A percentile compares a stretch with the other conserved stretches of the same genome.
phyloP scores from a whole-genome alignment of 768 basidiomycete species.

The Pulveroboletus ravenelii region DNA sequence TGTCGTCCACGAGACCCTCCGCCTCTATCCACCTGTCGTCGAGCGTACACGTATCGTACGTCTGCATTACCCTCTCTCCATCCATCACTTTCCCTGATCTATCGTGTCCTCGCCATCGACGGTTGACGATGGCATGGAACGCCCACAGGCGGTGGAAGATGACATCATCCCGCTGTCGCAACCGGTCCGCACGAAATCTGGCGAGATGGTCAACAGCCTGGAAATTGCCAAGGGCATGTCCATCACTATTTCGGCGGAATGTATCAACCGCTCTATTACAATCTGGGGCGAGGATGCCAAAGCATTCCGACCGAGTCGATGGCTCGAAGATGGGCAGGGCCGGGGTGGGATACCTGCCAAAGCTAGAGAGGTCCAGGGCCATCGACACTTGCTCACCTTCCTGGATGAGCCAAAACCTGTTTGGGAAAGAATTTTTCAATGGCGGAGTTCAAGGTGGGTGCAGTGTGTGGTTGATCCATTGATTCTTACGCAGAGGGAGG shows the following conservation, averaged over 20 bases:
- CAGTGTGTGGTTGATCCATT: no score
- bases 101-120: not conserved
- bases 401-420: constrained; percentile 45
- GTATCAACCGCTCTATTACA: constrained; percentile 45
- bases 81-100: constrained; percentile 25
- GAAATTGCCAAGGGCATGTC: constrained; percentile 44
- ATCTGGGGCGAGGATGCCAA: constrained; percentile 61
- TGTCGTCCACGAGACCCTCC: constrained; percentile 40
- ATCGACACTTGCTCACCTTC: constrained; percentile 50
- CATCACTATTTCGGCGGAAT: constrained; percentile 39
- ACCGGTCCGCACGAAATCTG: constrained; percentile 35
- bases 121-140: not conserved
- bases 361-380: constrained; percentile 41
- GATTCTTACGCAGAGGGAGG: no score
- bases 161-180: constrained; percentile 37
- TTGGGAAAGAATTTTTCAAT: constrained; percentile 47
- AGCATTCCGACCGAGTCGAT: constrained; percentile 58
- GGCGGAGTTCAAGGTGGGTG: constrained; percentile 30
- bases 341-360: constrained; percentile 18
- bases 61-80: constrained; percentile 7
- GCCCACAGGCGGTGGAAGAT: constrained; percentile 41
- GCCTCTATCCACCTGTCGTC: constrained; percentile 3
- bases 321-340: constrained; percentile 38
- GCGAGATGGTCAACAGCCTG: constrained; percentile 35
- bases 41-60: not conserved